phyloP scores from a whole-genome alignment of 1,284 basidiomycete genomes.

The Vanrija pseudolonga region DNA sequence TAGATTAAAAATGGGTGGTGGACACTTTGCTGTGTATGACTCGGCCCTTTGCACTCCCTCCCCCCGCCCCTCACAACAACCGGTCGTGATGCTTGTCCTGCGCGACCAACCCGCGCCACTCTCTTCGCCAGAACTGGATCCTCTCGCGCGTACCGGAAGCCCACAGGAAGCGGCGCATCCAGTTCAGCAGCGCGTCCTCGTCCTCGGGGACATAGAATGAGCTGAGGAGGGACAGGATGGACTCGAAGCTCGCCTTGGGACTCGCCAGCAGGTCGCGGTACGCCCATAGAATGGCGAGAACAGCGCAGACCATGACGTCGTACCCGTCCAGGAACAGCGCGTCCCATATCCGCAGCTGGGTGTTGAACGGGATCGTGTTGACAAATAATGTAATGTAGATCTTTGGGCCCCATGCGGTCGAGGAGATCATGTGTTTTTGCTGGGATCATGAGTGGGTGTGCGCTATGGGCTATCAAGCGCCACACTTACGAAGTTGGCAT shows the following conservation, averaged over 20 bases:
- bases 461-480: background rate
- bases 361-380: slow-evolving; percentile 93
- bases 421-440: slow-evolving; percentile 81
- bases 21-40: too few relatives aligned
- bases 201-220: slow-evolving; percentile 88
- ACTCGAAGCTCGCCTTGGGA: slow-evolving; percentile 75
- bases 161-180: slow-evolving; percentile 70
- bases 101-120: slow-evolving; percentile 35
- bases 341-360: slow-evolving; percentile 92
- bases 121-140: slow-evolving; percentile 57
- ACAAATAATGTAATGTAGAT: slow-evolving; percentile 99
- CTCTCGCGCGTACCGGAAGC: slow-evolving; percentile 65
- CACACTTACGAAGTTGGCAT: slow-evolving; percentile 64
- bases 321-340: slow-evolving; percentile 83
- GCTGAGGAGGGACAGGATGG: slow-evolving; percentile 77
- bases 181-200: slow-evolving; percentile 71
- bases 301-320: slow-evolving; percentile 80
- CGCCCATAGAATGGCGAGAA: slow-evolving; percentile 84
- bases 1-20: too few relatives aligned
- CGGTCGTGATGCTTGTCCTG: slow-evolving; percentile 30
- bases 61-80: slow-evolving; percentile 16
- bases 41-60: background rate
- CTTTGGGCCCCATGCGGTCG: slow-evolving; percentile 93
- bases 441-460: slow-evolving; percentile 20
- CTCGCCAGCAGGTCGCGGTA: slow-evolving; percentile 48